Percentiles rank a stretch among this genome's conserved stretches.
Evolutionary conservation across 306 rosid species (phyloP).

Genomic region (Notholithocarpus densiflorus): DNA sequence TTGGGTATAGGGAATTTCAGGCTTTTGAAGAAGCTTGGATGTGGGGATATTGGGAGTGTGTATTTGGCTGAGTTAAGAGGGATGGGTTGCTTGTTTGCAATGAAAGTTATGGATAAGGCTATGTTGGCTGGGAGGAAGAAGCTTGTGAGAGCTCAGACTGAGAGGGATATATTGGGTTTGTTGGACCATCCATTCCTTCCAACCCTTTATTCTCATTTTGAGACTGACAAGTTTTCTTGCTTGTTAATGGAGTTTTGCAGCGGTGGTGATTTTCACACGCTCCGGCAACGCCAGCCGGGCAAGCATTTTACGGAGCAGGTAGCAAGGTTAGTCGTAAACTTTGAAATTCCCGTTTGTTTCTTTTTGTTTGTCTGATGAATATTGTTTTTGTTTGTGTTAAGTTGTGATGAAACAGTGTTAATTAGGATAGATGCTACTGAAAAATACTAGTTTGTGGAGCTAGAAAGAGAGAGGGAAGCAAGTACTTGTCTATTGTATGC

Average conservation of each 20-base stretch:
- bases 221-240: constrained; percentile 59
- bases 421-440: background rate
- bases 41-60: constrained; percentile 61
- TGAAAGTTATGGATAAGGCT: constrained; percentile 57
- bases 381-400: background rate
- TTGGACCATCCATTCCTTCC: constrained; percentile 64
- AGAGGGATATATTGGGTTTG: constrained; percentile 48
- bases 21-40: constrained; percentile 64
- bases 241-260: constrained; percentile 64
- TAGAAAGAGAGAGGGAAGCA: background rate
- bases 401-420: background rate
- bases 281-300: constrained; percentile 52
- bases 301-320: constrained; percentile 53
- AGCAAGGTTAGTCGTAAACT: constrained; percentile 33
- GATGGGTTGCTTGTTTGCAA: constrained; percentile 45
- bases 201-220: constrained; percentile 56
- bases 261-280: constrained; percentile 63
- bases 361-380: background rate
- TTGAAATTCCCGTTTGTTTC: background rate
- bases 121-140: constrained; percentile 55
- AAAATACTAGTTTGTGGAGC: background rate
- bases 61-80: constrained; percentile 55
- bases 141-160: constrained; percentile 49
- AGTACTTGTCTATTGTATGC: background rate
- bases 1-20: constrained; percentile 49